phyloP scores from a whole-genome alignment of 2,329 filamentous ascomycete species.

The Cytospora paraplurivora region DNA sequence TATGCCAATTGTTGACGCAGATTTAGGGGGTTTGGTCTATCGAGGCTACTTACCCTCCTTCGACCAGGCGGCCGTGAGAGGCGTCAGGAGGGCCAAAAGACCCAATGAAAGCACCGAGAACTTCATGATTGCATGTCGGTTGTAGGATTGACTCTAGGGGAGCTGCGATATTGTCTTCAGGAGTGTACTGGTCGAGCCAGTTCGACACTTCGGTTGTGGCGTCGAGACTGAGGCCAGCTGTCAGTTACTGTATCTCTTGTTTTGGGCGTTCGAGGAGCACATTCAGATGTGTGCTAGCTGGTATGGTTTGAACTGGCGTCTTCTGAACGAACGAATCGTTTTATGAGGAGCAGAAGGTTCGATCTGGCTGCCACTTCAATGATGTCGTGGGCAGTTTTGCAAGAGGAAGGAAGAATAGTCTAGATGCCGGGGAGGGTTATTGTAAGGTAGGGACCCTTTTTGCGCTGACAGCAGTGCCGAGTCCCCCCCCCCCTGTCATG shows the following conservation, averaged over 20 bases:
- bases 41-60: constrained; percentile 69
- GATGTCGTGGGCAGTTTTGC: not conserved
- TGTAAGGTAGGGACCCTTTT: not conserved
- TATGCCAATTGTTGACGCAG: not conserved
- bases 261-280: constrained; percentile 3
- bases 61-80: constrained; percentile 74
- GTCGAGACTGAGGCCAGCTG: constrained; percentile 20
- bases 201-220: not conserved
- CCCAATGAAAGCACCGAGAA: constrained; percentile 66
- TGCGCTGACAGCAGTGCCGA: not conserved
- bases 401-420: not conserved
- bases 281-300: not conserved
- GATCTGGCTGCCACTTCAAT: not conserved
- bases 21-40: not conserved
- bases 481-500: not conserved
- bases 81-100: constrained; percentile 67
- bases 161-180: constrained; percentile 2
- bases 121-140: constrained; percentile 66
- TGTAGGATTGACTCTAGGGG: not conserved
- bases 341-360: not conserved
- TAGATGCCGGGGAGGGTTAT: not conserved
- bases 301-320: not conserved
- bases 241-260: constrained; percentile 5
- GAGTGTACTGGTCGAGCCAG: not conserved
- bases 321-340: not conserved